phyloP scores from a whole-genome alignment of 345 rosid species.

The Microthlaspi erraticum region DNA sequence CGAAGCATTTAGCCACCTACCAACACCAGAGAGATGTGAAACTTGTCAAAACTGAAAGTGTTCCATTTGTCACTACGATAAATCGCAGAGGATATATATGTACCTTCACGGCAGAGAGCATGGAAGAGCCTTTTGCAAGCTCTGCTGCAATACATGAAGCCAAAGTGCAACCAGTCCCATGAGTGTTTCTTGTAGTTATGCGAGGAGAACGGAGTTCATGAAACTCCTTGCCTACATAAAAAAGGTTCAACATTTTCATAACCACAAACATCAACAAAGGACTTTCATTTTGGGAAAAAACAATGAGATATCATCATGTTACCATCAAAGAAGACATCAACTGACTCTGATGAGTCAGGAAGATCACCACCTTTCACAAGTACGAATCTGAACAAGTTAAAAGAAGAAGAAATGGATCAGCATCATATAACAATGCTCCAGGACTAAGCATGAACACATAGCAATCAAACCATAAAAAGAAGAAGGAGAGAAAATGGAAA shows the following conservation, averaged over 20 bases:
- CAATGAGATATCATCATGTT: slow-evolving; percentile 9
- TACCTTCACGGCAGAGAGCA: slow-evolving; percentile 88
- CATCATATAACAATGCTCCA: slow-evolving; percentile 4
- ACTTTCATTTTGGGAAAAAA: slow-evolving; percentile 3
- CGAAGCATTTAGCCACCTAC: slow-evolving; percentile 76
- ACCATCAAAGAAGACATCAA: slow-evolving; percentile 89
- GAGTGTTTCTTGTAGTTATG: slow-evolving; percentile 74
- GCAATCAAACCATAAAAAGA: slow-evolving; percentile 4
- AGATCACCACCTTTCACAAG: slow-evolving; percentile 98
- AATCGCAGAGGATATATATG: slow-evolving; percentile 13
- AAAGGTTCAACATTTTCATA: slow-evolving; percentile 11
- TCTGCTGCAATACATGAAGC: slow-evolving; percentile 99
- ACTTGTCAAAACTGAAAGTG: not conserved
- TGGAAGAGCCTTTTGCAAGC: slow-evolving; percentile 84
- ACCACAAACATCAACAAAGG: slow-evolving; percentile 14
- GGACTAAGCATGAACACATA: slow-evolving; percentile 1
- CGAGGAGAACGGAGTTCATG: slow-evolving; percentile 73
- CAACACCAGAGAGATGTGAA: slow-evolving; percentile 32
- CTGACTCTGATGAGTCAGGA: slow-evolving; percentile 79
- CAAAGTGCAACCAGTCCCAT: slow-evolving; percentile 97
- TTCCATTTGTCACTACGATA: not conserved
- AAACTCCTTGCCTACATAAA: slow-evolving; percentile 58
- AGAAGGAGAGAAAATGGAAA: slow-evolving; percentile 40
- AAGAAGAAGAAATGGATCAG: slow-evolving; percentile 19
- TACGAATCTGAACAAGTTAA: slow-evolving; percentile 61